Conservation (phyloP, 225 moss, liverwort and hornwort genomes). For the Marchantia polymorpha region DNA sequence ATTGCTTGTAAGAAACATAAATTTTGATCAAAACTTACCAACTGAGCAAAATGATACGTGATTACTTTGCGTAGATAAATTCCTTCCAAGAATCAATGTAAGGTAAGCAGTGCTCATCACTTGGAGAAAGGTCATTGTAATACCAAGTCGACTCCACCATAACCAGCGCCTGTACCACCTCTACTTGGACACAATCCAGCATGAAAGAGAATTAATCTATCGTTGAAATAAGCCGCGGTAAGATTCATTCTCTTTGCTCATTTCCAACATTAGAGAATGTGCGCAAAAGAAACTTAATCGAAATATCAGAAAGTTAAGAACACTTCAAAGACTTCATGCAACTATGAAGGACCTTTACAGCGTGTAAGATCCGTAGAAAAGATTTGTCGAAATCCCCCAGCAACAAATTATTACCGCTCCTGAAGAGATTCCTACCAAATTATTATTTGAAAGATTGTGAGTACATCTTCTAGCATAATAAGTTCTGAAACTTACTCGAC, state of each 20-base stretch:
- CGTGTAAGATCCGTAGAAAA: too few relatives aligned
- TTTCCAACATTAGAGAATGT: too few relatives aligned
- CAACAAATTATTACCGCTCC: too few relatives aligned
- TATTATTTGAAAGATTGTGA: too few relatives aligned
- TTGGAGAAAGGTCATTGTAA: slow-evolving; percentile 54
- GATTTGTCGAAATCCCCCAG: too few relatives aligned
- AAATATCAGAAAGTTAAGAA: too few relatives aligned
- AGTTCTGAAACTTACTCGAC: slow-evolving; percentile 48
- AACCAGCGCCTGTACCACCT: slow-evolving; percentile 79
- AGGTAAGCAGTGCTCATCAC: slow-evolving; percentile 50
- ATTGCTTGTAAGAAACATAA: not conserved
- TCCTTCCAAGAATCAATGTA: slow-evolving; percentile 37
- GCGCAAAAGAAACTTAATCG: too few relatives aligned
- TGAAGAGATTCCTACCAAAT: too few relatives aligned
- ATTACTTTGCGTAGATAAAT: slow-evolving; percentile 8
- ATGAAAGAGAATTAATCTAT: not conserved
- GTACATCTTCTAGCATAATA: too few relatives aligned
- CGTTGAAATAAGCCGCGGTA: not conserved
- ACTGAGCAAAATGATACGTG: slow-evolving; percentile 31
- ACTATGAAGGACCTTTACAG: too few relatives aligned
- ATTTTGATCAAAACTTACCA: slow-evolving; percentile 29
- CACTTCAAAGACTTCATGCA: too few relatives aligned
- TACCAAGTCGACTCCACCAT: slow-evolving; percentile 89
- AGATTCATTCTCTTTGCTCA: not conserved
- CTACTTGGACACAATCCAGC: slow-evolving; percentile 29